These are phyloP conservation scores for Pseudozyma hubeiensis DNA, from an alignment of 1,284 basidiomycete species.

Conservation along the genomic window DNA sequence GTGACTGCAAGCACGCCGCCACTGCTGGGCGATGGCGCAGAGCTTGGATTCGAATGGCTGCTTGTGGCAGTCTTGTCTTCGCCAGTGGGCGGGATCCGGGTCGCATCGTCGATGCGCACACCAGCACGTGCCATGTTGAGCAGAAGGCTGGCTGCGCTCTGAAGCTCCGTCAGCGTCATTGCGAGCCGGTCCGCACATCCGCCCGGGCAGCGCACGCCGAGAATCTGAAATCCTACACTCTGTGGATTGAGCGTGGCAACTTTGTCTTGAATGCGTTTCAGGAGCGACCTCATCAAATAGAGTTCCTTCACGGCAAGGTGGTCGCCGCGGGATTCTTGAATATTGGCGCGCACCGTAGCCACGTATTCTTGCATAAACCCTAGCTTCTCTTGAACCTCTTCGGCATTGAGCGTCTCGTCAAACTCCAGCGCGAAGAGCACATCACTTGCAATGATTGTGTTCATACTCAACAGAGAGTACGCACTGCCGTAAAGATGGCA, in stretches of 20 bases:
- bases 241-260: slow-evolving; percentile 41
- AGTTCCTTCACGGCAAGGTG: slow-evolving; percentile 46
- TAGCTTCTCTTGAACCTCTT: slow-evolving; percentile 41
- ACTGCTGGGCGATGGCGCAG: slow-evolving; percentile 11
- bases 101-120: slow-evolving; percentile 43
- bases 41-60: slow-evolving; percentile 17
- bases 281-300: slow-evolving; percentile 44
- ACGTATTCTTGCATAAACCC: slow-evolving; percentile 47
- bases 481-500: slow-evolving; percentile 45
- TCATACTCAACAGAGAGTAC: slow-evolving; percentile 46
- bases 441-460: slow-evolving; percentile 48
- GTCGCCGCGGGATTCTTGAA: slow-evolving; percentile 47
- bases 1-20: background rate
- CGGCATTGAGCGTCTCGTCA: slow-evolving; percentile 21
- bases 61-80: slow-evolving; percentile 23
- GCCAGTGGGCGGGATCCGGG: slow-evolving; percentile 29
- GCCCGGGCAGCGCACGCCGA: slow-evolving; percentile 37
- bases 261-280: slow-evolving; percentile 45
- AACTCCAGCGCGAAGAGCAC: slow-evolving; percentile 40
- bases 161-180: slow-evolving; percentile 41
- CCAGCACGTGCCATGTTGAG: slow-evolving; percentile 46
- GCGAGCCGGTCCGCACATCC: slow-evolving; percentile 41
- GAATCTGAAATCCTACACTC: slow-evolving; percentile 37
- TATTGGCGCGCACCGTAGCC: slow-evolving; percentile 36
- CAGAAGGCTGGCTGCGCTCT: slow-evolving; percentile 38